These are phyloP conservation scores for Chondrus crispus DNA, from an alignment of 23 red algal species.

Conservation along the genomic window DNA sequence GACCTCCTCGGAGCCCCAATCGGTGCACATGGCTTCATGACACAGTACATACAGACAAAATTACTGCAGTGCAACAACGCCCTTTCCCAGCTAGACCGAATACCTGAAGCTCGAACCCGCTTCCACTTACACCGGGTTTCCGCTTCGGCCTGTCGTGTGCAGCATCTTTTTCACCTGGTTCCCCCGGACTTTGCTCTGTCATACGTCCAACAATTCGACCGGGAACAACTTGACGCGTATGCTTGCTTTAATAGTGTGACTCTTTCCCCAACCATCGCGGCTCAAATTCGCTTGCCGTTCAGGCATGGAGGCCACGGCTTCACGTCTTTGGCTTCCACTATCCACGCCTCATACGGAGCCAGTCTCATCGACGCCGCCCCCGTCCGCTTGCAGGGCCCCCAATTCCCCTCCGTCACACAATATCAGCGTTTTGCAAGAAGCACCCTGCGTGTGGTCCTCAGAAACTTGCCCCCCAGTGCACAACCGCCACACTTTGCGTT, in stretches of 20 bases:
- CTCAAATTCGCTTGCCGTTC: background rate
- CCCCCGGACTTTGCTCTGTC: background rate
- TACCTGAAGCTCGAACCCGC: background rate
- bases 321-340: background rate
- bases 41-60: background rate
- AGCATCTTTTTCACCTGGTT: background rate
- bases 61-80: background rate
- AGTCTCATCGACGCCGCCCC: background rate
- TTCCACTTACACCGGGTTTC: background rate
- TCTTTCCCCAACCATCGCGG: background rate
- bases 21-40: background rate
- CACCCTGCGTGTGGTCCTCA: too few species aligned
- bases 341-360: background rate
- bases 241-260: background rate
- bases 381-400: too few species aligned
- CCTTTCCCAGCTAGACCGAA: background rate
- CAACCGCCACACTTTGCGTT: too few species aligned
- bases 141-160: background rate
- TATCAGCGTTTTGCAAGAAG: too few species aligned
- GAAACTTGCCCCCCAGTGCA: too few species aligned
- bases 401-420: too few species aligned
- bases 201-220: background rate
- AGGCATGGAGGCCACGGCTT: background rate
- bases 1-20: background rate
- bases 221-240: background rate